Base-by-base conservation (phyloP, 768 basidiomycete species). In the Hericium rajendrae region DNA sequence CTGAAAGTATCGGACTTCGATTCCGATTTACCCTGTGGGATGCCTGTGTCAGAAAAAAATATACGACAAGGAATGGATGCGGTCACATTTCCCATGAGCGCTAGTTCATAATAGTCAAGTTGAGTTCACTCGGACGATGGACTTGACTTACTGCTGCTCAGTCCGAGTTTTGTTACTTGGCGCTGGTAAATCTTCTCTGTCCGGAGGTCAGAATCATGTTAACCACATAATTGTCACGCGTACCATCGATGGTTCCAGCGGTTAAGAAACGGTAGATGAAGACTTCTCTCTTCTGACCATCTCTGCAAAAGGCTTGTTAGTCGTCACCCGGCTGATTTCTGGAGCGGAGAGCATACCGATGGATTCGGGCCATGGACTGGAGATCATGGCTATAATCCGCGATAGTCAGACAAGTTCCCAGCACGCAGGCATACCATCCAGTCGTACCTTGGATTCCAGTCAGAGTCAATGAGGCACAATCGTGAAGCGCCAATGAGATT, bases 281-380 rank as follows among this genome's bases (percentile, higher is more conserved):
- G 2, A 97, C 94, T 0, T 88, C 85, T 9, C 83, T 79, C 66
- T 91, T 94, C 72, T 99, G 95, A 0, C 95, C 95, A 71, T 99
- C 94, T 18, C 93, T 94, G 62, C 38, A 38, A 54, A 9, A 60
- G 49, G 20, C 26, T 37, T 22, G 13, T 43, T 20, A 51, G 24
- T 55, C 51, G 58, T 59, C 53, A n/a, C 20, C 40, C 54, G 22
- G 58, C 53, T 18, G 57, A 39, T 46, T n/a, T 41, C 54, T 37
- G 11, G 43, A 51, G 32, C 10, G 28, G 40, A 49, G 38, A 38
- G 58, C 73, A 49, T 59, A 91, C 92, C 92, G 81, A 71, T 95
- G 91, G 67, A 94, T 95, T 51, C 95, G 83, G 53, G 94, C 95
- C 95, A 98, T 98, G 2, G 97, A 87, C 70, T 99, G 97, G 16